These are phyloP conservation scores for Aspergillus bertholletiae DNA, from an alignment of 495 filamentous ascomycete species.

Conservation along the genomic window DNA sequence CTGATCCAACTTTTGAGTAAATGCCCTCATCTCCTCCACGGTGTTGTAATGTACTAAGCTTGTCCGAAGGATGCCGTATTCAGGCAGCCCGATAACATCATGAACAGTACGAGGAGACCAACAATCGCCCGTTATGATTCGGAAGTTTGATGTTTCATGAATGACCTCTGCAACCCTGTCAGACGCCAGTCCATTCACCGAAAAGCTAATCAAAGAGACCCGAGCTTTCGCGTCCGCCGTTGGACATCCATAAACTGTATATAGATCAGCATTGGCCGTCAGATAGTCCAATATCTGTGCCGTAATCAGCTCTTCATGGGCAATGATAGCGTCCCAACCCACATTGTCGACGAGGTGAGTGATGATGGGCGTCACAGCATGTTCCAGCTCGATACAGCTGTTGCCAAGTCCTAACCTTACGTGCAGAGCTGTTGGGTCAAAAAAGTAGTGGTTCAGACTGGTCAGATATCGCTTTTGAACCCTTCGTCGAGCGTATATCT, in stretches of 20 bases:
- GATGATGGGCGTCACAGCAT: too few relatives aligned
- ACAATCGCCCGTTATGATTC: neutral
- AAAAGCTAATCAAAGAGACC: neutral
- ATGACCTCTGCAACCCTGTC: neutral
- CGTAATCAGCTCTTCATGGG: too few relatives aligned
- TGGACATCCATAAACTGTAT: too few relatives aligned
- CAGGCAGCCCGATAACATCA: neutral
- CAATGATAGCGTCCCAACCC: too few relatives aligned
- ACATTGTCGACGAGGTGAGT: too few relatives aligned
- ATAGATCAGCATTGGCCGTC: too few relatives aligned
- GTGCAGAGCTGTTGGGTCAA: neutral
- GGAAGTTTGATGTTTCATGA: neutral
- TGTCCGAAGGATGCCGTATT: constrained; percentile 55
- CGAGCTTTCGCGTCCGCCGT: neutral
- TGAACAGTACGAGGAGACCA: neutral
- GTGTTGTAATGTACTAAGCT: constrained; percentile 69
- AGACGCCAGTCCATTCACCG: neutral
- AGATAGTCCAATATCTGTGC: too few relatives aligned
- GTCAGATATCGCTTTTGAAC: constrained; percentile 34
- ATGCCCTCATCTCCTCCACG: constrained; percentile 13
- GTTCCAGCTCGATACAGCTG: constrained; percentile 49
- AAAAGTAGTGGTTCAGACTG: neutral
- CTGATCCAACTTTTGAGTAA: too few relatives aligned
- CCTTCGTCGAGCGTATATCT: constrained; percentile 49
- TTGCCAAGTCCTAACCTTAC: neutral